phyloP scores from a whole-genome alignment of 805 yeast genomes.

The Candida succiphila region DNA sequence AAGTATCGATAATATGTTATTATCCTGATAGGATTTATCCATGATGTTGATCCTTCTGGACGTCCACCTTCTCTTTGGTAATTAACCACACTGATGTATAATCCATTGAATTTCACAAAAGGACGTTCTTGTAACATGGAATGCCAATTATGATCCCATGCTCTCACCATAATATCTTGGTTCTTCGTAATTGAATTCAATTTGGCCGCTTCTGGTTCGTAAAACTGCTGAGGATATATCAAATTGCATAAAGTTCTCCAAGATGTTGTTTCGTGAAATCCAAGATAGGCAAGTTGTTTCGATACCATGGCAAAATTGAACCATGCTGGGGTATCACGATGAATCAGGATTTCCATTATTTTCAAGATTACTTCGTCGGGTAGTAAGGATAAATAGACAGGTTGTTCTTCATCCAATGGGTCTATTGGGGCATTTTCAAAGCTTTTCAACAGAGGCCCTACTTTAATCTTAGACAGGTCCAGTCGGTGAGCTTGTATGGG shows the following conservation, averaged over 20 bases:
- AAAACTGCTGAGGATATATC: conserved; percentile 45
- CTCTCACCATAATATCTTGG: conserved; percentile 24
- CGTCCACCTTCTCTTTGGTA: conserved; percentile 79
- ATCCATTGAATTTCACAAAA: conserved; percentile 68
- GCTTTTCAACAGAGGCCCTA: conserved; percentile 26
- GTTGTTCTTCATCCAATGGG: conserved; percentile 21
- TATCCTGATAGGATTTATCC: conserved; percentile 70
- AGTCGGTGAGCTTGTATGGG: conserved; percentile 9
- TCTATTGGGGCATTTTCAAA: conserved; percentile 21
- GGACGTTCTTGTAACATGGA: conserved; percentile 58
- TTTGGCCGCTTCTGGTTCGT: conserved; percentile 32
- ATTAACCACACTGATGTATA: conserved; percentile 77
- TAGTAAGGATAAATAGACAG: conserved; percentile 32
- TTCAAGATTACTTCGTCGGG: conserved; percentile 51
- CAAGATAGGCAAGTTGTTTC: conserved; percentile 42
- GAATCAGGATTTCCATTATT: conserved; percentile 38
- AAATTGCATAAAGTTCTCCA: conserved; percentile 42
- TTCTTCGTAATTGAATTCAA: conserved; percentile 26
- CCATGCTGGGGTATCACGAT: conserved; percentile 53
- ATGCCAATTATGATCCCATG: conserved; percentile 36
- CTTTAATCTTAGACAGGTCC: conserved; percentile 34
- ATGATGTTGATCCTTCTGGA: conserved; percentile 51
- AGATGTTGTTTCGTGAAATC: conserved; percentile 38
- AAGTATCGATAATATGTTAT: conserved; percentile 84
- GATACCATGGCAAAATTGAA: conserved; percentile 52